Conservation (phyloP, 495 filamentous ascomycete genomes). For the Annulohypoxylon nitens region DNA sequence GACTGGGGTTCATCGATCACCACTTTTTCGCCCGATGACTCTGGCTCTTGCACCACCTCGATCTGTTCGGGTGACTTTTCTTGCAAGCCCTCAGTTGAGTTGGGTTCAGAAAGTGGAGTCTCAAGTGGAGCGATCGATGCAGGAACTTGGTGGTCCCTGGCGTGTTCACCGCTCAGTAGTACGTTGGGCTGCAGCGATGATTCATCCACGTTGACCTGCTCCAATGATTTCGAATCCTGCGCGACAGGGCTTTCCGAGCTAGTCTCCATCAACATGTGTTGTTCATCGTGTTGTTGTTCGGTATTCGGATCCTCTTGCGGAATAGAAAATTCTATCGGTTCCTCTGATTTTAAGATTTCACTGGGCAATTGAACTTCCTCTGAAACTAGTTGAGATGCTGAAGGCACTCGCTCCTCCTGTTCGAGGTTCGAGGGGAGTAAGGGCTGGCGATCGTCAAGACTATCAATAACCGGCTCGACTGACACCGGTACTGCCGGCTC, state of each 20-base stretch:
- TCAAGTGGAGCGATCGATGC: conserved; percentile 27
- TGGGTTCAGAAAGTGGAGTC: conserved; percentile 20
- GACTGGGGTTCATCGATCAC: conserved; percentile 19
- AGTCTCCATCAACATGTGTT: conserved; percentile 32
- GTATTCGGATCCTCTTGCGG: conserved; percentile 6
- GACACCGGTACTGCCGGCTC: conserved; percentile 9
- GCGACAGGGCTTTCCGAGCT: conserved; percentile 22
- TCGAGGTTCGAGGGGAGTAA: conserved; percentile 1
- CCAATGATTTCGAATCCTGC: conserved; percentile 35
- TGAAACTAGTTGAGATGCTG: conserved; percentile 5
- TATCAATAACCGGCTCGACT: conserved; percentile 2
- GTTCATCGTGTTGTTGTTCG: conserved; percentile 32
- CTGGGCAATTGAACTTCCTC: conserved; percentile 21
- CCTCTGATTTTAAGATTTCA: conserved; percentile 23
- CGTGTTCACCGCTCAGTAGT: conserved; percentile 39
- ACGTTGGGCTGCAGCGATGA: conserved; percentile 38
- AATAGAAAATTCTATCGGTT: conserved; percentile 13
- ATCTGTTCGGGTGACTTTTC: conserved; percentile 31
- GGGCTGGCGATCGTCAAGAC: conserved; percentile 6
- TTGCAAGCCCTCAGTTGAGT: conserved; percentile 31
- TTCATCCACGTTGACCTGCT: conserved; percentile 38
- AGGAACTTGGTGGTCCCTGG: conserved; percentile 30
- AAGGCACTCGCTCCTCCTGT: conserved; percentile 26
- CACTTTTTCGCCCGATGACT: conserved; percentile 9
- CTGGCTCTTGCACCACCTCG: conserved; percentile 26